A percentile compares a stretch with the other conserved stretches of the same genome.
Conservation (phyloP, 495 filamentous ascomycete species). For the Melanomma pulvis-pyrius region DNA sequence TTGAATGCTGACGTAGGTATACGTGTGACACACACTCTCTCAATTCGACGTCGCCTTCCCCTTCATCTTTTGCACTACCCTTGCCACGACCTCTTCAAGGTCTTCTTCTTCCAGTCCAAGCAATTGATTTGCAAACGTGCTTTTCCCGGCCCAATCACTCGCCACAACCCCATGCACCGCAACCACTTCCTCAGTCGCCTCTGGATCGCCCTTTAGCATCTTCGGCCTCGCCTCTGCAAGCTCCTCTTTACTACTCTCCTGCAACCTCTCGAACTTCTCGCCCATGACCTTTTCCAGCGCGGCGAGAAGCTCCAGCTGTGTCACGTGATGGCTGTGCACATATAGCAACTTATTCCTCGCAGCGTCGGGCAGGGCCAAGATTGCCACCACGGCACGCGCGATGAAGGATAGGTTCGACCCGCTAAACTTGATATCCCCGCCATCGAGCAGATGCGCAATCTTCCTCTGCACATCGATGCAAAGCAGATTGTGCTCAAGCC, state of each 20-base stretch:
- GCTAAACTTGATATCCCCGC: constrained; percentile 35
- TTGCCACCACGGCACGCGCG: constrained; percentile 23
- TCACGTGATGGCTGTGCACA: constrained; percentile 31
- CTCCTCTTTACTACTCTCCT: constrained; percentile 17
- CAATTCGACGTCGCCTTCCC: background rate
- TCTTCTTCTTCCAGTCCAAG: constrained; percentile 32
- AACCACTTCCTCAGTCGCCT: constrained; percentile 32
- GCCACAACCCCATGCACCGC: constrained; percentile 27
- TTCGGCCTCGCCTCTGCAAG: constrained; percentile 16
- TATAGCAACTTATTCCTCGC: constrained; percentile 36
- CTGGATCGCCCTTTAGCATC: constrained; percentile 26
- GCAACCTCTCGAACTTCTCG: constrained; percentile 24
- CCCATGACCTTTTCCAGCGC: constrained; percentile 32
- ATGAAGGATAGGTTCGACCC: constrained; percentile 22
- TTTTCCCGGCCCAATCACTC: constrained; percentile 28
- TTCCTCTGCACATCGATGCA: constrained; percentile 26
- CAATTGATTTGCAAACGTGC: constrained; percentile 34
- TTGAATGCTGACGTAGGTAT: too few species aligned
- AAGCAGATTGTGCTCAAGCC: constrained; percentile 17
- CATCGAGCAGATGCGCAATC: constrained; percentile 32
- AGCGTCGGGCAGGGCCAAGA: constrained; percentile 21
- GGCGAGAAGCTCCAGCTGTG: constrained; percentile 28
- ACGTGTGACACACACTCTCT: background rate
- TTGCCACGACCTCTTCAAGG: constrained; percentile 5
- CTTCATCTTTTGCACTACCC: constrained; percentile 8